Evolutionary conservation across 345 rosid genomes (phyloP).

Genomic region (Hibiscus trionum): DNA sequence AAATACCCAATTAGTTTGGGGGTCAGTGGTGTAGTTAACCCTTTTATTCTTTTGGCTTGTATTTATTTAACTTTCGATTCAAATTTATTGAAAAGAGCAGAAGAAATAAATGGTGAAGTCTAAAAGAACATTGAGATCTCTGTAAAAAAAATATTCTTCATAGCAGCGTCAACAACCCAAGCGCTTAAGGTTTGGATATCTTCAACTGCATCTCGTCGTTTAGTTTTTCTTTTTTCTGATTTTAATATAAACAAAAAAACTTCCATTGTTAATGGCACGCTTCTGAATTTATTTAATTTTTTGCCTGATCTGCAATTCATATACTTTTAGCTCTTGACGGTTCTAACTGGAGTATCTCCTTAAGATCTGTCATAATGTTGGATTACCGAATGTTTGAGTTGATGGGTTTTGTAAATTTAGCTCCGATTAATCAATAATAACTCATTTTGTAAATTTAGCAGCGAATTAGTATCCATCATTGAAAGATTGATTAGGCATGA

Average conservation of each 20-base stretch:
- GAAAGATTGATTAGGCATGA: slow-evolving; percentile 27
- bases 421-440: not conserved
- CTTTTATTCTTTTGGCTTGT: too few species aligned
- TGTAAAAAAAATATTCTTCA: not conserved
- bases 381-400: not conserved
- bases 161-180: not conserved
- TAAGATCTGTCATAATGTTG: not conserved
- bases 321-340: not conserved
- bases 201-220: not conserved
- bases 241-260: not conserved
- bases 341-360: not conserved
- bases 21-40: too few species aligned
- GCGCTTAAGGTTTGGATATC: not conserved
- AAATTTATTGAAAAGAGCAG: too few species aligned
- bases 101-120: not conserved
- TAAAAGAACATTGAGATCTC: not conserved
- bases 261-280: not conserved
- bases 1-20: too few species aligned
- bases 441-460: not conserved
- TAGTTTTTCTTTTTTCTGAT: not conserved
- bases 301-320: not conserved
- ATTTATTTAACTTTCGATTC: too few species aligned
- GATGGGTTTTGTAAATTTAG: not conserved
- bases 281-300: not conserved
- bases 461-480: not conserved